These are phyloP conservation scores for Dipteronia sinensis DNA, from an alignment of 345 rosid genomes.

Conservation along the genomic window DNA sequence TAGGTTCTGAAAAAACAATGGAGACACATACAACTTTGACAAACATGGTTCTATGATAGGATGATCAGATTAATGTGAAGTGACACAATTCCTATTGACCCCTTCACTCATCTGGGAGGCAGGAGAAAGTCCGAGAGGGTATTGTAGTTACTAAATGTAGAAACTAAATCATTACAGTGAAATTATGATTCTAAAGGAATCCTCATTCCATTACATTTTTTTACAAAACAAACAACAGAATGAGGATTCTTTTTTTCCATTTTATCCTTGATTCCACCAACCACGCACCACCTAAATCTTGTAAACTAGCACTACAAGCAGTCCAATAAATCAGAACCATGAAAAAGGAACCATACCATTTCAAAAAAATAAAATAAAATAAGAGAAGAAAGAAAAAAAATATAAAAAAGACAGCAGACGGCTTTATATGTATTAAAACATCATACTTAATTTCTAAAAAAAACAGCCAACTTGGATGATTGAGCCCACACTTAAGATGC, in stretches of 20 bases:
- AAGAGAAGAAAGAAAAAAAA: too few species aligned
- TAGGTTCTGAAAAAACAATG: not conserved
- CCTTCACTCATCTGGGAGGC: slow-evolving; percentile 1
- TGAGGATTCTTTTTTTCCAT: not conserved
- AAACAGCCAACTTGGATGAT: not conserved
- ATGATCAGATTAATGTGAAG: not conserved
- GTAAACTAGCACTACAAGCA: not conserved
- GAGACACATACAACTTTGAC: not conserved
- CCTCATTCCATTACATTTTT: not conserved
- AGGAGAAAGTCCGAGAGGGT: not conserved
- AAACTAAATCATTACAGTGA: not conserved
- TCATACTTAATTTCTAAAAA: too few species aligned
- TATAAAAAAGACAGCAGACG: not conserved
- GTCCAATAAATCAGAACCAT: not conserved
- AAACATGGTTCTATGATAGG: not conserved
- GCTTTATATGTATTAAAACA: not conserved
- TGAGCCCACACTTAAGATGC: not conserved
- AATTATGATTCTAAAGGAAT: not conserved
- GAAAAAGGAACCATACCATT: not conserved
- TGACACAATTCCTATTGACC: not conserved
- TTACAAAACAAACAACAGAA: not conserved
- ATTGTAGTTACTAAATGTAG: not conserved
- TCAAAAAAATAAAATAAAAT: too few species aligned
- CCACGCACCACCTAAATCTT: not conserved
- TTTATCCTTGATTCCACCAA: not conserved